A percentile compares a stretch with the other conserved stretches of the same genome.
Conservation (phyloP, 108 stramenopile genomes). For the Aureococcus anophagefferens region DNA sequence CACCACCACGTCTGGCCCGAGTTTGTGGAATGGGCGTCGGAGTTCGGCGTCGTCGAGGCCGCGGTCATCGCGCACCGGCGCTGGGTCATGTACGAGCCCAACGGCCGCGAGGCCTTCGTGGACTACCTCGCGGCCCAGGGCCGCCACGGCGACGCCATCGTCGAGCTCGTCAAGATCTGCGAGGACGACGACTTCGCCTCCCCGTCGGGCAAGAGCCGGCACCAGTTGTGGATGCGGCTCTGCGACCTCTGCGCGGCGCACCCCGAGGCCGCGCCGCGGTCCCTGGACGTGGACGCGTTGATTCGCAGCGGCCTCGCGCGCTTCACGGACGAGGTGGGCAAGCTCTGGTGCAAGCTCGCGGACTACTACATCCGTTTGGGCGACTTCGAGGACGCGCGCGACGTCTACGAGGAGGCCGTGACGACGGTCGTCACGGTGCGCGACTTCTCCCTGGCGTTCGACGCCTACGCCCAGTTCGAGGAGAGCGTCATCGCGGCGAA, state of each 20-base stretch:
- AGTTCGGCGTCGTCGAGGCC: slow-evolving; percentile 16
- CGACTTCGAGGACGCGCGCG: slow-evolving; percentile 85
- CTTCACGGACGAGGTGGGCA: slow-evolving; percentile 81
- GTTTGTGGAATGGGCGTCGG: slow-evolving; percentile 53
- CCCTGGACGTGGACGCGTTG: slow-evolving; percentile 75
- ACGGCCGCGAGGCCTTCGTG: slow-evolving; percentile 32
- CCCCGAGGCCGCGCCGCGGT: slow-evolving; percentile 59
- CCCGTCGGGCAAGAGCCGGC: slow-evolving; percentile 53
- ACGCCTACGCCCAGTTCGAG: slow-evolving; percentile 90
- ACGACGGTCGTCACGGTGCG: slow-evolving; percentile 74
- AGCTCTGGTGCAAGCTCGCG: slow-evolving; percentile 86
- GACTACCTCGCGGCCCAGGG: slow-evolving; percentile 35
- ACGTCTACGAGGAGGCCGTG: slow-evolving; percentile 90
- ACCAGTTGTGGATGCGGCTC: slow-evolving; percentile 87
- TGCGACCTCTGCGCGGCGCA: slow-evolving; percentile 75
- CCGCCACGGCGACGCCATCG: slow-evolving; percentile 74
- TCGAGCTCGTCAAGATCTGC: slow-evolving; percentile 51
- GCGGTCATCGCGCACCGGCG: not conserved
- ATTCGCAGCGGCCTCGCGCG: slow-evolving; percentile 64
- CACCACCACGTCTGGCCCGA: slow-evolving; percentile 79
- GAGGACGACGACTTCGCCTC: slow-evolving; percentile 69
- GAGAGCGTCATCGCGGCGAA: slow-evolving; percentile 84
- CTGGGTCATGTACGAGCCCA: not conserved
- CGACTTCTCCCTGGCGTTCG: slow-evolving; percentile 90
- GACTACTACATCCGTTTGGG: slow-evolving; percentile 86